Base-by-base conservation (phyloP, 768 basidiomycete genomes). In the Lentinus tigrinus region DNA sequence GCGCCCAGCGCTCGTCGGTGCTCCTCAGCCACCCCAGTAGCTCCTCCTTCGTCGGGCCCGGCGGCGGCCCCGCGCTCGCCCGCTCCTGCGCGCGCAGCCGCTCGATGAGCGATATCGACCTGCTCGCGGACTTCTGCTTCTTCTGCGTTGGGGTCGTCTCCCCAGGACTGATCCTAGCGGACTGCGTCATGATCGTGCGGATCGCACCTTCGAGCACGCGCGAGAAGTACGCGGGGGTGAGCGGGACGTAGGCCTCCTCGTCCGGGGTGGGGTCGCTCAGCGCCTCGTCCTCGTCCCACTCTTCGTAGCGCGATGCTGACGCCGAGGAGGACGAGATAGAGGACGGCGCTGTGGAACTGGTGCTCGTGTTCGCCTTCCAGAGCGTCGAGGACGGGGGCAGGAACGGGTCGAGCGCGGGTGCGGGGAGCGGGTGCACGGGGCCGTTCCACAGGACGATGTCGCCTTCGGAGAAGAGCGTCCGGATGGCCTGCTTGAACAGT, bases 391-490 rank as follows among this genome's bases (percentile, higher is more conserved):
- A 61, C 3, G 56, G 34, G 3, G 60, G 43, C 1, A 47, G 65
- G 31, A 72, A 75, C 5, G 69, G 61, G 28, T 74, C 56, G 39
- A 51, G 56, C 8, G 56, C 58, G 19, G 51, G 37, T 28, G 57
- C 53, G 0, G 72, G 72, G 52, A 71, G 69, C 1, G 75, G 67
- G 10, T 77, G 75, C 14, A 75, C 73, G 3, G 85, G 83, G 0
- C 88, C 88, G 56, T 89, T 85, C 85, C 88, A 90, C 3, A 89
- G 70, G 0, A 91, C 77, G 56, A 92, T 83, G 54, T 80, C 83
- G n/a, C 91, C 91, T 57, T 91, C 89, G 54, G 83, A 77, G 48
- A 84, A 75, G 21, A 92, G 72, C 67, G 85, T 80, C 19, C 82
- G 74, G 52, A 92, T 75, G 0, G 86, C 85, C 76, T 81, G 83